Evolutionary conservation across 176 grass and related monocot species (phyloP).

Genomic region (Aegilops tauschii): DNA sequence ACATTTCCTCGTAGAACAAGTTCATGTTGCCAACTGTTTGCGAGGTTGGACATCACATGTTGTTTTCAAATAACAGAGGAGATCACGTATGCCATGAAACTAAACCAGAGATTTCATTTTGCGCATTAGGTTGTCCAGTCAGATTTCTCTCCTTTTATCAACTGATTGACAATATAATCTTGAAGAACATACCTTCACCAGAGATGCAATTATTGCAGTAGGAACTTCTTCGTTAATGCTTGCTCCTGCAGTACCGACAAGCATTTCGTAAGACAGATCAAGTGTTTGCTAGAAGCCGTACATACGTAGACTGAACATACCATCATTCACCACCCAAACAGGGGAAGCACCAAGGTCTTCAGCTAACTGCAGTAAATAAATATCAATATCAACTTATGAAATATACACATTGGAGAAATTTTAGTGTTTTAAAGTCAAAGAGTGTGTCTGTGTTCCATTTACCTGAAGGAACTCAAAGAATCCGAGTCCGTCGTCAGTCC

Average conservation of each 20-base stretch:
- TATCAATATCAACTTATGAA: conserved; percentile 27
- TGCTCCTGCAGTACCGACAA: conserved; percentile 54
- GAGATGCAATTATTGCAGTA: conserved; percentile 54
- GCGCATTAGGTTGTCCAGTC: neutral
- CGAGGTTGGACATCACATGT: neutral
- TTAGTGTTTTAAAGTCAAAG: neutral
- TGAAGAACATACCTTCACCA: conserved; percentile 67
- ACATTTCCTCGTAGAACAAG: neutral
- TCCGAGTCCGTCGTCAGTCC: conserved; percentile 89
- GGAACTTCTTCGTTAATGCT: conserved; percentile 71
- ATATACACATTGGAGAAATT: neutral
- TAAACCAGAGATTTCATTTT: neutral
- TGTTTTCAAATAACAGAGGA: neutral
- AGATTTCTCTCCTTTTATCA: neutral
- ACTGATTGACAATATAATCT: neutral
- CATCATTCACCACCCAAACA: conserved; percentile 87
- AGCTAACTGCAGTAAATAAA: conserved; percentile 53
- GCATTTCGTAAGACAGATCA: conserved; percentile 2
- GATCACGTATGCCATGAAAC: neutral
- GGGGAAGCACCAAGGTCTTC: conserved; percentile 85
- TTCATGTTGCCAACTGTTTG: neutral
- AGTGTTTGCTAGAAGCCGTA: neutral
- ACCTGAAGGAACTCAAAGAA: conserved; percentile 97
- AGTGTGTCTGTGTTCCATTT: neutral
- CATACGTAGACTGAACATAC: conserved; percentile 40